These are phyloP conservation scores for Thyridium curvatum DNA, from an alignment of 2,329 filamentous ascomycete genomes.

Conservation along the genomic window DNA sequence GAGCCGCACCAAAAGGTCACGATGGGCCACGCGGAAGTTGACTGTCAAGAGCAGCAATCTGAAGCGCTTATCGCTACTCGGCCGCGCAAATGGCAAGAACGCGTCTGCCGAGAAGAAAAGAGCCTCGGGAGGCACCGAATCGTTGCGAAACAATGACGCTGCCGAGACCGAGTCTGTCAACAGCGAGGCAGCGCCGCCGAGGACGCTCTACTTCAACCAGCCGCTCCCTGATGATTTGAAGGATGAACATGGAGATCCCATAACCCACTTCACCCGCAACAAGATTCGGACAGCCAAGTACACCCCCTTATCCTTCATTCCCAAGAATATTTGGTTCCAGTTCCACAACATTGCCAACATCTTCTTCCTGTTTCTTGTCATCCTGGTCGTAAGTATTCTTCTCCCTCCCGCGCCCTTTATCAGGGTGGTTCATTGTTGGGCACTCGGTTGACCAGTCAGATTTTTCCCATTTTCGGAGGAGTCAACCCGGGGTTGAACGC, in stretches of 20 bases:
- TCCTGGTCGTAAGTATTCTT: slow-evolving; percentile 70
- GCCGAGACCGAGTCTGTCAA: slow-evolving; percentile 25
- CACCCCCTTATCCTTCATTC: slow-evolving; percentile 87
- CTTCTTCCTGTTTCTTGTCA: slow-evolving; percentile 95
- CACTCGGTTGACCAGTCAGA: slow-evolving; percentile 44
- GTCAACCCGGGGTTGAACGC: slow-evolving; percentile 84
- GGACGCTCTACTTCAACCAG: slow-evolving; percentile 79
- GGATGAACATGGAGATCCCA: slow-evolving; percentile 75
- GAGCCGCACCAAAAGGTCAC: slow-evolving; percentile 64
- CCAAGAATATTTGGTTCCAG: slow-evolving; percentile 95
- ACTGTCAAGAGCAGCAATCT: slow-evolving; percentile 66
- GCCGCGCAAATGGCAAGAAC: slow-evolving; percentile 61
- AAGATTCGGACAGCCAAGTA: slow-evolving; percentile 99
- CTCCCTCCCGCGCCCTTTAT: slow-evolving; percentile 1
- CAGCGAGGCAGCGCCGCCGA: slow-evolving; percentile 34
- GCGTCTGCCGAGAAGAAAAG: slow-evolving; percentile 64
- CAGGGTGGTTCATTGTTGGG: slow-evolving; percentile 5
- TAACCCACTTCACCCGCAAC: slow-evolving; percentile 71
- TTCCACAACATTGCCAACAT: slow-evolving; percentile 99
- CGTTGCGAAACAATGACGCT: slow-evolving; percentile 23
- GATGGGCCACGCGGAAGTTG: slow-evolving; percentile 94
- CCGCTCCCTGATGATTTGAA: slow-evolving; percentile 68
- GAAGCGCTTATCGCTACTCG: slow-evolving; percentile 79
- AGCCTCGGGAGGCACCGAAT: slow-evolving; percentile 28
- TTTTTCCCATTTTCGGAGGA: slow-evolving; percentile 93